These are phyloP conservation scores for Candida yuanshanica DNA, from an alignment of 805 yeast species.

Conservation along the genomic window DNA sequence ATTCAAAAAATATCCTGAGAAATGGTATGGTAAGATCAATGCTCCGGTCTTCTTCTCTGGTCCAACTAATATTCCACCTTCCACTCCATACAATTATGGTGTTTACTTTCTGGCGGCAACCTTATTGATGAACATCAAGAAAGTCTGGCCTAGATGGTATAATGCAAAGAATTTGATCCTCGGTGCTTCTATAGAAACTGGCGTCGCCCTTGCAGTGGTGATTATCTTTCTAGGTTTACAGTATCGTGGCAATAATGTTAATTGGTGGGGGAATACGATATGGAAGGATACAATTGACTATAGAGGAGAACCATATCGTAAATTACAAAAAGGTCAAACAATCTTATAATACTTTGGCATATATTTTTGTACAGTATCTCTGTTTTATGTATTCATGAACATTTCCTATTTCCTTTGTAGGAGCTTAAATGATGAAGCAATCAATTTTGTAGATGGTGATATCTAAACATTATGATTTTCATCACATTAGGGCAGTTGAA, in stretches of 20 bases:
- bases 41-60: conserved; percentile 61
- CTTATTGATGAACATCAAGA: conserved; percentile 39
- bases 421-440: too few species aligned
- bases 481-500: conserved; percentile 1
- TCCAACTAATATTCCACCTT: conserved; percentile 62
- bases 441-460: too few species aligned
- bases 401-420: too few species aligned
- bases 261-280: conserved; percentile 61
- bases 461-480: neutral
- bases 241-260: conserved; percentile 34
- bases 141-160: conserved; percentile 48
- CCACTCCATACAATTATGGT: conserved; percentile 63
- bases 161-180: conserved; percentile 38
- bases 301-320: conserved; percentile 27
- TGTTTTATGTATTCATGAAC: too few species aligned
- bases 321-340: conserved; percentile 29
- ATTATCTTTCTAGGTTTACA: conserved; percentile 49
- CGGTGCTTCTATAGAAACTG: conserved; percentile 55
- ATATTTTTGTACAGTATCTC: neutral
- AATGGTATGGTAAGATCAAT: conserved; percentile 35
- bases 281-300: conserved; percentile 33
- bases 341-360: neutral
- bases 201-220: conserved; percentile 55
- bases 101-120: conserved; percentile 43
- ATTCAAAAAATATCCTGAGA: conserved; percentile 25